These are phyloP conservation scores for Epichloe brachyelytri DNA, from an alignment of 2,329 filamentous ascomycete species.

Conservation along the genomic window DNA sequence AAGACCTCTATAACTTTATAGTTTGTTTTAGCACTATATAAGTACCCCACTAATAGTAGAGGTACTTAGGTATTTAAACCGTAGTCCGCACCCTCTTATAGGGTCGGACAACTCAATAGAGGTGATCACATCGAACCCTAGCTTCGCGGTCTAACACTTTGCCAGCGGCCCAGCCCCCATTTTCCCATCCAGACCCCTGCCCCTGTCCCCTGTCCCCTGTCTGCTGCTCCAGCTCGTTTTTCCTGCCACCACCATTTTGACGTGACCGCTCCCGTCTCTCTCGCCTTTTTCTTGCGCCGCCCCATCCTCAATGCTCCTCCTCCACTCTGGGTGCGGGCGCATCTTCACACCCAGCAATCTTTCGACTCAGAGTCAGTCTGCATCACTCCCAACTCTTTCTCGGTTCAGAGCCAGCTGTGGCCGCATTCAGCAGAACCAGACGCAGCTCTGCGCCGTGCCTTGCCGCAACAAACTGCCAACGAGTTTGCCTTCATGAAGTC, in stretches of 20 bases:
- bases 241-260: slow-evolving; percentile 20
- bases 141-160: too few species aligned
- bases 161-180: too few species aligned
- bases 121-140: too few species aligned
- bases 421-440: neutral
- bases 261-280: slow-evolving; percentile 11
- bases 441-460: neutral
- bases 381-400: neutral
- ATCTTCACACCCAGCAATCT: slow-evolving; percentile 1
- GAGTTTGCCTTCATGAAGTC: neutral
- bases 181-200: too few species aligned
- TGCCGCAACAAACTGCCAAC: neutral
- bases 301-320: neutral
- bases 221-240: slow-evolving; percentile 4
- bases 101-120: too few species aligned
- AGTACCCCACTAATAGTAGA: too few species aligned
- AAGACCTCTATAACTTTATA: too few species aligned
- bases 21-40: too few species aligned
- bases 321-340: neutral
- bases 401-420: neutral
- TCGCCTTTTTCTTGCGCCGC: too few species aligned
- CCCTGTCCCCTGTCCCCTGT: too few species aligned
- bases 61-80: too few species aligned
- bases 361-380: neutral
- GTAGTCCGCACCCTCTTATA: too few species aligned